Evolutionary conservation across 805 yeast species (phyloP), one percentile per base, ranked within the genome.

Genomic region (Ogataea sp.): DNA sequence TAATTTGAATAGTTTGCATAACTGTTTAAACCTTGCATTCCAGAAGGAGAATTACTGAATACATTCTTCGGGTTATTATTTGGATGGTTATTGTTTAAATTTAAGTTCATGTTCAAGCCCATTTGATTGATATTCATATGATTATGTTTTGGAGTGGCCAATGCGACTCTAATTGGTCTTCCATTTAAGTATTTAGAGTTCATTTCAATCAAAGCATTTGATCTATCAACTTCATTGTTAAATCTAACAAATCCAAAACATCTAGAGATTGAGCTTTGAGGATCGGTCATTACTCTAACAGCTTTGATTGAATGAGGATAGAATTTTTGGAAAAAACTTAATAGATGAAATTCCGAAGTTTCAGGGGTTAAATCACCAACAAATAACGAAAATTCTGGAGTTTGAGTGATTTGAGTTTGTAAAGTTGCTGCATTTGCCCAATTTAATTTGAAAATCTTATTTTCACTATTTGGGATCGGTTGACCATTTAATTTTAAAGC

Each of bases 401-500:
- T 71, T 49, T 78, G 82, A 7, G 83, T 76, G 36, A 82, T 74
- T 36, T 83, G 83, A 4, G 88, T 78, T 31, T 73, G 64, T 43
- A 83, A 62, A 11, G 90, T 83, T 9, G 90, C 90, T 14, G 87
- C 88, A 23, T 82, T 72, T 1, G 94, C 93, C 94, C 94, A 83
- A 52, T 83, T 83, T 45, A 83, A 69, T 50, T 90, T 68, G 55
- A 83, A 83, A 29, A 73, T 65, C 59, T 84, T 77, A 54, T 72
- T 71, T 27, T 56, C 56, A 6, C 68, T 49, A 47, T 76, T 80
- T 15, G 88, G 87, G 32, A 83, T 67, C 29, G 70, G 62, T 8
- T 75, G 68, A 6, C 89, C 85, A 53, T 83, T 83, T 34, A 81
- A 61, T 9, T 78, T 63, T 38, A 83, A 61, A 0, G 86, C 90